Evolutionary conservation across 306 rosid species (phyloP).

Genomic region (Erythrophleum fordii): DNA sequence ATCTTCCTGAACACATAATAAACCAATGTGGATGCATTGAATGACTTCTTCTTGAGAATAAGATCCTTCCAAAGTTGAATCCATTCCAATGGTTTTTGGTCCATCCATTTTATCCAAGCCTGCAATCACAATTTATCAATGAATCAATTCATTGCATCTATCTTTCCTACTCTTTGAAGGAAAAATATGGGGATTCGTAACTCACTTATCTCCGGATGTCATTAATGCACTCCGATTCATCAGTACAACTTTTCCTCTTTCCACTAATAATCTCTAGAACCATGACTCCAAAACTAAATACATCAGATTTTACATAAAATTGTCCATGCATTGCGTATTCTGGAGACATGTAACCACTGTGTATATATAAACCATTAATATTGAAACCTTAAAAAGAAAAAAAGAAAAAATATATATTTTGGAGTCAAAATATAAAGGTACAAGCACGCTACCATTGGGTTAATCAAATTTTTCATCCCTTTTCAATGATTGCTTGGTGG

Average conservation of each 20-base stretch:
- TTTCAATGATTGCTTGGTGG: not conserved
- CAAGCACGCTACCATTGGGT: not conserved
- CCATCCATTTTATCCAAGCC: constrained; percentile 57
- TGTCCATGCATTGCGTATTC: constrained; percentile 52
- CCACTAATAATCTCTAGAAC: constrained; percentile 48
- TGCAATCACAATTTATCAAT: constrained; percentile 8
- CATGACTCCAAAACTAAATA: constrained; percentile 47
- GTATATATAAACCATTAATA: not conserved
- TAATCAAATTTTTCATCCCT: no score
- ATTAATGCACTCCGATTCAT: constrained; percentile 21
- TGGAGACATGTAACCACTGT: constrained; percentile 54
- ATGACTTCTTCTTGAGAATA: constrained; percentile 45
- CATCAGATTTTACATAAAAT: constrained; percentile 46
- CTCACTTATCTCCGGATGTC: constrained; percentile 48
- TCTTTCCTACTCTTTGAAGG: not conserved
- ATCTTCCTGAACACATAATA: constrained; percentile 58
- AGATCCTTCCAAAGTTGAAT: constrained; percentile 35
- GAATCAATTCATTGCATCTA: not conserved
- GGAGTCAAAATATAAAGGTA: not conserved
- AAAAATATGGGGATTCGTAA: not conserved
- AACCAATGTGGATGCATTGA: constrained; percentile 52
- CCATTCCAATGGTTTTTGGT: constrained; percentile 42
- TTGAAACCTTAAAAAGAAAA: not conserved
- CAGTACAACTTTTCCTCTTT: constrained; percentile 34
- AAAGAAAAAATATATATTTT: not conserved